phyloP scores from a whole-genome alignment of 2,329 filamentous ascomycete species.

The Colletotrichum scovillei region DNA sequence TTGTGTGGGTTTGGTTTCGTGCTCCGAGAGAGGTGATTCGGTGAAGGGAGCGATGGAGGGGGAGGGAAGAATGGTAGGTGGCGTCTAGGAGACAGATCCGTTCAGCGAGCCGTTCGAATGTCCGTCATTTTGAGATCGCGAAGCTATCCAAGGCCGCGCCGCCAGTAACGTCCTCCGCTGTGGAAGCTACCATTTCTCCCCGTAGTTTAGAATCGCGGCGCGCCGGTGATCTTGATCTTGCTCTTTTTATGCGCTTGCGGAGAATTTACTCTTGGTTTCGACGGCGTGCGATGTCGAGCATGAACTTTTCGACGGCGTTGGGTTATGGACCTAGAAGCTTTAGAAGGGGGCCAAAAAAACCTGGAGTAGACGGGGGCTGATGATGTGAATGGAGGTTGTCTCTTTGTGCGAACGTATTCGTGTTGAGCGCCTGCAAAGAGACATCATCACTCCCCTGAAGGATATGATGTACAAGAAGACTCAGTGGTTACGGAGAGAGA shows the following conservation, averaged over 20 bases:
- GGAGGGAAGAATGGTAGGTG: not conserved
- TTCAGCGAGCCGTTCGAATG: not conserved
- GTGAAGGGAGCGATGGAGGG: not conserved
- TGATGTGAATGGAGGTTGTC: not conserved
- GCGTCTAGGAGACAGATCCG: not conserved
- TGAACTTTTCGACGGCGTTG: not conserved
- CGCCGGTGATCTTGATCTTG: not conserved
- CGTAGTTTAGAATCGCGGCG: not conserved
- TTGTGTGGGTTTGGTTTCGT: not conserved
- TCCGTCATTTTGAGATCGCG: not conserved
- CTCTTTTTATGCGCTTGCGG: not conserved
- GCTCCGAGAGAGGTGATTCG: not conserved
- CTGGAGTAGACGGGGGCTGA: not conserved
- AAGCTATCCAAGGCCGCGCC: not conserved
- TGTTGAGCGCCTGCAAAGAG: not conserved
- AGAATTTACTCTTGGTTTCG: not conserved
- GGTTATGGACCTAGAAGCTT: not conserved
- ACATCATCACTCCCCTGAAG: not conserved
- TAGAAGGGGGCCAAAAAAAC: not conserved
- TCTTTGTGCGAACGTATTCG: not conserved
- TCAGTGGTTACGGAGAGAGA: not conserved
- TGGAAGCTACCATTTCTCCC: not conserved
- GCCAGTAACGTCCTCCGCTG: not conserved
- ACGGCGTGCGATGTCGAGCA: not conserved
- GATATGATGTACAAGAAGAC: not conserved